Conservation (phyloP, 2,329 filamentous ascomycete genomes). For the Microdochium trichocladiopsis region DNA sequence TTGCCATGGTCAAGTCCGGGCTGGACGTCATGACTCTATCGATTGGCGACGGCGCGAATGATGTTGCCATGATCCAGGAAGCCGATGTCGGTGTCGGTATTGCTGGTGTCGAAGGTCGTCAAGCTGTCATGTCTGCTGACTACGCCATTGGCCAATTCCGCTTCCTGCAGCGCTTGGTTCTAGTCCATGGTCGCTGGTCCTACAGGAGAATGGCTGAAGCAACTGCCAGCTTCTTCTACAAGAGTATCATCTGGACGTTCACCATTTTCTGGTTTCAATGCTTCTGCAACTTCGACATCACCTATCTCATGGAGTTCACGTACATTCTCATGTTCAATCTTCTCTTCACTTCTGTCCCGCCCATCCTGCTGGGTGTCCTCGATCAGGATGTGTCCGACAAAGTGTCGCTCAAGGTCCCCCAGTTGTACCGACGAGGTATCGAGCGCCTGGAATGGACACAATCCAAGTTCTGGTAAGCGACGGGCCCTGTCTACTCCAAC, state of each 20-base stretch:
- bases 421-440: slow-evolving; percentile 92
- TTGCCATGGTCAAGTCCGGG: slow-evolving; percentile 89
- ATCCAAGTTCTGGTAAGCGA: slow-evolving; percentile 81
- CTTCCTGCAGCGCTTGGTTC: slow-evolving; percentile 74
- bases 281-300: slow-evolving; percentile 92
- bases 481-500: background rate
- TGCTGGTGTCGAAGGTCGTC: slow-evolving; percentile 83
- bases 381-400: slow-evolving; percentile 95
- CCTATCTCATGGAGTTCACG: slow-evolving; percentile 95
- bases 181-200: slow-evolving; percentile 94
- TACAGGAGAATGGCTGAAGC: slow-evolving; percentile 88
- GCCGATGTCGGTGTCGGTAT: slow-evolving; percentile 96
- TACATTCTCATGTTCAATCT: slow-evolving; percentile 97
- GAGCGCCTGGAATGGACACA: slow-evolving; percentile 96
- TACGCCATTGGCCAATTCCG: slow-evolving; percentile 94
- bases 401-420: slow-evolving; percentile 88
- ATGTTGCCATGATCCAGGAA: slow-evolving; percentile 97
- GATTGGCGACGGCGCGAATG: slow-evolving; percentile 89
- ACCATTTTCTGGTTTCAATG: slow-evolving; percentile 97
- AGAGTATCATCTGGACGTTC: slow-evolving; percentile 98
- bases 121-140: slow-evolving; percentile 93
- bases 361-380: slow-evolving; percentile 92
- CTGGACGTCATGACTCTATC: slow-evolving; percentile 94
- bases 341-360: slow-evolving; percentile 90
- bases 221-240: slow-evolving; percentile 99